These are phyloP conservation scores for Calonectria montana DNA, from an alignment of 2,329 filamentous ascomycete species.

Conservation along the genomic window DNA sequence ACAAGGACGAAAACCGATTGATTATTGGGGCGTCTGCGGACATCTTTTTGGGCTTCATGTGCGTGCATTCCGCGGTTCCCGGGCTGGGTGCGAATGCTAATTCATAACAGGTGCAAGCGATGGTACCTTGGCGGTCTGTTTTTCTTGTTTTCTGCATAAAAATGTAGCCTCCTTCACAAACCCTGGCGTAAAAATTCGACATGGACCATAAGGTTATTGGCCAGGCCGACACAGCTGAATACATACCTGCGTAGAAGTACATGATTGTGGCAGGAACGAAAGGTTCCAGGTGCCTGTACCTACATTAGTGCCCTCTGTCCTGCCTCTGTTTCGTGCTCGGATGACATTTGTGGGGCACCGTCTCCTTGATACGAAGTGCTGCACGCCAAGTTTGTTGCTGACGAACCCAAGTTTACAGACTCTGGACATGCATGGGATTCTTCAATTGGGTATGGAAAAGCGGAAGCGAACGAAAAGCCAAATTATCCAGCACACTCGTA, in stretches of 20 bases:
- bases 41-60: neutral
- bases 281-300: conserved; percentile 26
- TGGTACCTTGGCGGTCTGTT: neutral
- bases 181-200: neutral
- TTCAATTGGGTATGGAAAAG: neutral
- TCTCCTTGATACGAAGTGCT: conserved; percentile 36
- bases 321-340: conserved; percentile 17
- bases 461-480: neutral
- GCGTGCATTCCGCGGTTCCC: conserved; percentile 23
- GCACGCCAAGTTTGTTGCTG: conserved; percentile 21
- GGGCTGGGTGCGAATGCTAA: conserved; percentile 8
- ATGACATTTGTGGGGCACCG: conserved; percentile 34
- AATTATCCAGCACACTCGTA: neutral
- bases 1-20: neutral
- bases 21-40: neutral
- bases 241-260: neutral
- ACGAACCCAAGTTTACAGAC: neutral
- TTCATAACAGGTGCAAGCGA: neutral
- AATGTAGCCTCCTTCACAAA: neutral
- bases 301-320: conserved; percentile 37
- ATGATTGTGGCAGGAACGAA: conserved; percentile 11
- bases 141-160: neutral
- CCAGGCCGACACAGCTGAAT: neutral
- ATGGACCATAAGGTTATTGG: conserved; percentile 13
- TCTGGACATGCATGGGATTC: neutral